Evolutionary conservation across 352 stramenopile species (phyloP), one percentile per base, ranked within the genome.

Genomic region (Aphanomyces astaci): DNA sequence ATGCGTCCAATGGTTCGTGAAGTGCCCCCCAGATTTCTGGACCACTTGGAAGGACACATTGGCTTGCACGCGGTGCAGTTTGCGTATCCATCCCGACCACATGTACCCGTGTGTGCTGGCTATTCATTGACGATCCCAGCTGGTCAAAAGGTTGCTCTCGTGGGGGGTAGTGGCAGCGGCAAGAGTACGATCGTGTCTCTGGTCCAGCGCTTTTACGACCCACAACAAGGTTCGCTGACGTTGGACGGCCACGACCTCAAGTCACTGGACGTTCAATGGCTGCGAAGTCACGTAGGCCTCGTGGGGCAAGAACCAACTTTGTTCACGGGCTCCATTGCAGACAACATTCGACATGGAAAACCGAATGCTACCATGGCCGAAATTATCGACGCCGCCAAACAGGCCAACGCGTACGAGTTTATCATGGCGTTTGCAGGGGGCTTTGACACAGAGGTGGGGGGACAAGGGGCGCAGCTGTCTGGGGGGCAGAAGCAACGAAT

Each of bases 131-230:
- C 71, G 17, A 79, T 96, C 33, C 75, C 79, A 51, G 71, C 74
- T 28, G 85, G 85, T 30, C 75, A 90, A 66, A 90, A 80, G 15
- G 75, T 92, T 39, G 82, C 78, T 3, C 73, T 89, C 53, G 80
- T 79, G 48, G 76, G 76, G 4, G 43, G 57, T 0, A 76, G 64
- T 27, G 69, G 84, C 40, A 75, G 76, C 69, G 83, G 93, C 63
- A 97, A 98, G 71, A 96, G 88, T 22, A 98, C 94, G 24, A 85
- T 98, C 52, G 84, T 87, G 25, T 86, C 90, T 22, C 78, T 98
- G 2, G 76, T 98, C 2, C 96, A 97, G 69, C 80, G 93, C 27
- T 98, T 98, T 65, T 98, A 98, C 73, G 91, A 98, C 70, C 81
- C 96, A 5, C 66, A 80, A 0, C 63, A 65, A n/a, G 79, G 76